Conservation (phyloP, 768 basidiomycete genomes). For the Pleurotus giganteus region DNA sequence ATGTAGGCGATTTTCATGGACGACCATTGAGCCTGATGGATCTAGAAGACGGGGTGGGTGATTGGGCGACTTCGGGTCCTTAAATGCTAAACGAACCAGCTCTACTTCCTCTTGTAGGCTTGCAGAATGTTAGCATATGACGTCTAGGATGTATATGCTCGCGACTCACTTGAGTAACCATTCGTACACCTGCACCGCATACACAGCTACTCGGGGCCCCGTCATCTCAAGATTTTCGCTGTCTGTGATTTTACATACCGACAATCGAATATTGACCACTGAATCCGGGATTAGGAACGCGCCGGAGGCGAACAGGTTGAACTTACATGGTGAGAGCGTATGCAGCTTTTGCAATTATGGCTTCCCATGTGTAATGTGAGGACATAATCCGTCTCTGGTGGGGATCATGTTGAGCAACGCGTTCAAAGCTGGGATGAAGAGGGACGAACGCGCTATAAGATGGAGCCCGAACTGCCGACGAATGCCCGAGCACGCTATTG, state of each 20-base stretch:
- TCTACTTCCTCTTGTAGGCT: slow-evolving; percentile 22
- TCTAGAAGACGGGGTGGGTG: slow-evolving; percentile 12
- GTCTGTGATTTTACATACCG: not conserved
- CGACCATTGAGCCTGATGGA: slow-evolving; percentile 20
- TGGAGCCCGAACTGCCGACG: not conserved
- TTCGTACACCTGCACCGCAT: slow-evolving; percentile 22
- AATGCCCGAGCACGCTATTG: not conserved
- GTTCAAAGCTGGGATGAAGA: not conserved
- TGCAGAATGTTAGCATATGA: not conserved
- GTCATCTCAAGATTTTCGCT: not conserved
- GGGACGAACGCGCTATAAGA: not conserved
- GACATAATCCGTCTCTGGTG: not conserved
- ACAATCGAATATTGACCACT: slow-evolving; percentile 7
- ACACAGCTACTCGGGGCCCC: slow-evolving; percentile 5
- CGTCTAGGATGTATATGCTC: not conserved
- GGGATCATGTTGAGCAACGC: not conserved
- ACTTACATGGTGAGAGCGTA: slow-evolving; percentile 9
- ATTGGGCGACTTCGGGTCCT: not conserved
- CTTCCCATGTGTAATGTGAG: not conserved
- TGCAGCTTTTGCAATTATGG: not conserved
- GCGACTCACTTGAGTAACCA: slow-evolving; percentile 22
- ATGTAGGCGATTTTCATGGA: slow-evolving; percentile 22
- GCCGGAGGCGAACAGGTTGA: not conserved
- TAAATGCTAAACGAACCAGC: slow-evolving; percentile 13
- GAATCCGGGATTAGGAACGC: not conserved